Evolutionary conservation across 2,329 filamentous ascomycete species (phyloP).

Genomic region (Cladophialophora yegresii): DNA sequence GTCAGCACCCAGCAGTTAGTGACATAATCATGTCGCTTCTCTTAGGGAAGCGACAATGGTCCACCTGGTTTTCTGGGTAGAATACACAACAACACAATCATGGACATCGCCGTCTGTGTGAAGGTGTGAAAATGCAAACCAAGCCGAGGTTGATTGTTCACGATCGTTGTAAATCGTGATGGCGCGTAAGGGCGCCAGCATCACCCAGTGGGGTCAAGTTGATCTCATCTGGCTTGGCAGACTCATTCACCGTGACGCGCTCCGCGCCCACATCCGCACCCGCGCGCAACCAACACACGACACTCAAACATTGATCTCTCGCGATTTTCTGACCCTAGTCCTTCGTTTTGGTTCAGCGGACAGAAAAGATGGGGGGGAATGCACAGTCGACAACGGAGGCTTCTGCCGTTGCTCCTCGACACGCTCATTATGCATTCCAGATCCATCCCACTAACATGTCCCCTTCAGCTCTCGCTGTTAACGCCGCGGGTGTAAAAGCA

Average conservation of each 20-base stretch:
- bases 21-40: background rate
- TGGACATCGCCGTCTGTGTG: background rate
- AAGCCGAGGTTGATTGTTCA: background rate
- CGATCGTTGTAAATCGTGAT: background rate
- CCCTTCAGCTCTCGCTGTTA: conserved; percentile 6
- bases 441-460: conserved; percentile 16
- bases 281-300: conserved; percentile 4
- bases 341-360: background rate
- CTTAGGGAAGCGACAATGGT: background rate
- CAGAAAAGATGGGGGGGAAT: conserved; percentile 15
- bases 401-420: background rate
- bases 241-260: conserved; percentile 10
- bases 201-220: background rate
- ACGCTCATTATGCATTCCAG: conserved; percentile 20
- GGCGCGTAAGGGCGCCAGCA: background rate
- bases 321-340: conserved; percentile 3
- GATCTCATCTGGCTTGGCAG: conserved; percentile 7
- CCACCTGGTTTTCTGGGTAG: background rate
- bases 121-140: background rate
- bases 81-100: background rate
- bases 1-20: background rate
- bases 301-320: conserved; percentile 11
- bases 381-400: conserved; percentile 4
- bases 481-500: conserved; percentile 17
- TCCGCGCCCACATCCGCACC: background rate